Evolutionary conservation across 148 eudicot species (phyloP).

Genomic region (Polygonum maritimum): DNA sequence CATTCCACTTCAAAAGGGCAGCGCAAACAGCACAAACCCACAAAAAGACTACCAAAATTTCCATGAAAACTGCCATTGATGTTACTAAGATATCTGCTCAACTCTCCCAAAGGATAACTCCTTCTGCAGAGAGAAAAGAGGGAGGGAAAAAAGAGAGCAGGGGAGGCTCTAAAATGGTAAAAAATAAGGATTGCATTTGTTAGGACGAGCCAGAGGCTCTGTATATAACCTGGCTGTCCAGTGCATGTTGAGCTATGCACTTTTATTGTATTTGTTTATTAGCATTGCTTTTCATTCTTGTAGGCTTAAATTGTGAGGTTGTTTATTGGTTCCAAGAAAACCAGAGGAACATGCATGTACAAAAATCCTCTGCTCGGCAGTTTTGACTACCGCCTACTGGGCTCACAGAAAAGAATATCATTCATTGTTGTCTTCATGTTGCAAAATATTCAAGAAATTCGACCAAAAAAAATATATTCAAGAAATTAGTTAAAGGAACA

Average conservation of each 20-base stretch:
- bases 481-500: not conserved
- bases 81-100: not conserved
- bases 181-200: not conserved
- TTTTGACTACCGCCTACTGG: not conserved
- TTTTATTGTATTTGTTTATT: not conserved
- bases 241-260: not conserved
- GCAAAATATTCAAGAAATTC: not conserved
- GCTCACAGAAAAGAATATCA: not conserved
- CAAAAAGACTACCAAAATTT: constrained; percentile 22
- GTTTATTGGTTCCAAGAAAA: not conserved
- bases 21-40: constrained; percentile 29
- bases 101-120: not conserved
- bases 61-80: constrained; percentile 45
- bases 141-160: not conserved
- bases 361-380: not conserved
- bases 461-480: not conserved
- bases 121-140: not conserved
- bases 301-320: not conserved
- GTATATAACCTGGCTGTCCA: not conserved
- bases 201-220: not conserved
- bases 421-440: not conserved
- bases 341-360: not conserved
- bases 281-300: not conserved
- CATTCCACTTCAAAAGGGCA: constrained; percentile 79
- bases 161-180: not conserved